Evolutionary conservation across 2,329 filamentous ascomycete genomes (phyloP).

Genomic region (Pseudocercospora macadamiae): DNA sequence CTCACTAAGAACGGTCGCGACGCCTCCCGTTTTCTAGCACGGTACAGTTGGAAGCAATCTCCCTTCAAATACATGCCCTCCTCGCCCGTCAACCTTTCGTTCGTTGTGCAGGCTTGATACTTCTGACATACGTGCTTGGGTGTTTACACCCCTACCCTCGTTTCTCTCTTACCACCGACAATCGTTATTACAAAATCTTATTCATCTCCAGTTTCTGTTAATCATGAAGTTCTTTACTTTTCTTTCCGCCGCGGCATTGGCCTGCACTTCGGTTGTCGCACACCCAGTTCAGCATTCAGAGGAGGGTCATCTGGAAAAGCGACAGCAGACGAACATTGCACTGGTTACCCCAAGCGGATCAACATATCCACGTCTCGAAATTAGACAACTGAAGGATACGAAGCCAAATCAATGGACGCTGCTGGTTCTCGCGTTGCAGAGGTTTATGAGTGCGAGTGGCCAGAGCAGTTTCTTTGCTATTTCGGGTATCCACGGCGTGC

Average conservation of each 20-base stretch:
- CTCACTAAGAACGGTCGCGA: constrained; percentile 17
- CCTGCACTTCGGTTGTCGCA: constrained; percentile 25
- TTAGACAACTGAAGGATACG: constrained; percentile 29
- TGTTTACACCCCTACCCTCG: constrained; percentile 8
- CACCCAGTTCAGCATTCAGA: constrained; percentile 14
- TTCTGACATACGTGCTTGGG: constrained; percentile 10
- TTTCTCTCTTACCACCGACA: constrained; percentile 10
- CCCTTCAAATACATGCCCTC: not conserved
- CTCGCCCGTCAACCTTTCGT: not conserved
- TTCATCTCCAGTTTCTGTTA: not conserved
- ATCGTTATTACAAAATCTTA: constrained; percentile 9
- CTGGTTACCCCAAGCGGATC: constrained; percentile 17
- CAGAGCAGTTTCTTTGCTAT: constrained; percentile 27
- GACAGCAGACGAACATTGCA: constrained; percentile 10
- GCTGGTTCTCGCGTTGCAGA: constrained; percentile 29
- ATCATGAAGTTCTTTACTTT: constrained; percentile 26
- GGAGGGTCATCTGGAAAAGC: constrained; percentile 20
- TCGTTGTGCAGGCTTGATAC: constrained; percentile 1
- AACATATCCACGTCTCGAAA: constrained; percentile 28
- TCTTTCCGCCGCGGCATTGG: constrained; percentile 22
- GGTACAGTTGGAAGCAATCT: not conserved
- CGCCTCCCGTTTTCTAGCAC: constrained; percentile 14
- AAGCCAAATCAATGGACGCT: constrained; percentile 32
- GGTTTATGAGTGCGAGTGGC: constrained; percentile 21
- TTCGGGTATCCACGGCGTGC: constrained; percentile 33